Conservation (phyloP, 140 eudicot species). For the Oenanthe javanica region DNA sequence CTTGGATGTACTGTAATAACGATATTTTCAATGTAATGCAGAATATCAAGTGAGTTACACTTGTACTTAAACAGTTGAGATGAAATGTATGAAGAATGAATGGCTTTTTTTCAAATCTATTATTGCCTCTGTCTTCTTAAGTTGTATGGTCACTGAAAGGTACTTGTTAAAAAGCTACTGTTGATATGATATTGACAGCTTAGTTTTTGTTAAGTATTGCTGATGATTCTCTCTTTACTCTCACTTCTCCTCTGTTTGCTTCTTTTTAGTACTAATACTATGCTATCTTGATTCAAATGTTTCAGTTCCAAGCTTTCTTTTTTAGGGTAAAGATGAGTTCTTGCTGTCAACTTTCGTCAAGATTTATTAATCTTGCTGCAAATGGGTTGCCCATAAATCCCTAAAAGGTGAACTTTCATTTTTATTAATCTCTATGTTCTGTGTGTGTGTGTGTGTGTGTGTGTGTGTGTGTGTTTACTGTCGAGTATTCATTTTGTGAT, state of each 20-base stretch:
- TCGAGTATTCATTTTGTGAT: background rate
- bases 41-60: background rate
- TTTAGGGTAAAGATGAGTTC: background rate
- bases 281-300: background rate
- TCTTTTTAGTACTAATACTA: background rate
- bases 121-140: background rate
- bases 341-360: background rate
- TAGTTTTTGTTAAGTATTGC: background rate
- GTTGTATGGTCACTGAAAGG: background rate
- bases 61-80: background rate
- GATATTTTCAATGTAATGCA: no score
- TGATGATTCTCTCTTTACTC: background rate
- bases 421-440: background rate
- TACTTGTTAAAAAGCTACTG: background rate
- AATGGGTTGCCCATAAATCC: background rate
- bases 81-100: no score
- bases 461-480: background rate
- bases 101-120: background rate
- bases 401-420: background rate
- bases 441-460: no score
- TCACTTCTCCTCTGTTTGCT: background rate
- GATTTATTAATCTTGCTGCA: background rate
- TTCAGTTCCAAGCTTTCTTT: background rate
- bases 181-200: conserved; percentile 13
- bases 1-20: background rate